Percentiles rank a stretch among this genome's conserved stretches.
phyloP scores from a whole-genome alignment of 2,329 filamentous ascomycete genomes.

The Lecanosticta acicola region DNA sequence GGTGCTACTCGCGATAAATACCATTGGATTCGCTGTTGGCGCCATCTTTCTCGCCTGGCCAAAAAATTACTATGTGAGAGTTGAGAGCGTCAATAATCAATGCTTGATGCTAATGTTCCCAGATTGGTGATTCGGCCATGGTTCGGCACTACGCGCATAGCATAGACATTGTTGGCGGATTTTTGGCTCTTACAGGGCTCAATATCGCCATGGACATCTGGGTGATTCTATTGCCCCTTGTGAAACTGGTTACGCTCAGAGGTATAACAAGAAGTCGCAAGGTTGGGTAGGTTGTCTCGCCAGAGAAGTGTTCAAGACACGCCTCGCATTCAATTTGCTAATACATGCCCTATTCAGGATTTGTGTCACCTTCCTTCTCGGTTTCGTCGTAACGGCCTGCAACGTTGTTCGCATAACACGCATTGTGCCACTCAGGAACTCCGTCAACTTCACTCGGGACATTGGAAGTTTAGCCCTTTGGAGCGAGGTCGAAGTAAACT shows the following conservation, averaged over 20 bases:
- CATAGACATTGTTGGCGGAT: conserved; percentile 5
- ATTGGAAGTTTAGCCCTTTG: conserved; percentile 10
- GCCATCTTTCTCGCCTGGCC: conserved; percentile 8
- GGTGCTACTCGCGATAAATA: neutral
- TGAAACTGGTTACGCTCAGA: conserved; percentile 9
- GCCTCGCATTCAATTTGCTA: no score
- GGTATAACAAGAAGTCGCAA: conserved; percentile 5
- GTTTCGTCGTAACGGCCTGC: conserved; percentile 12
- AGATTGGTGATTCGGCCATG: conserved; percentile 8
- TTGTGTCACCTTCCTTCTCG: conserved; percentile 10
- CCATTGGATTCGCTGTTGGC: conserved; percentile 5
- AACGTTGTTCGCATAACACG: conserved; percentile 11
- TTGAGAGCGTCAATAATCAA: no score
- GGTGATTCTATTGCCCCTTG: conserved; percentile 13
- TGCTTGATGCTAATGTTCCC: no score
- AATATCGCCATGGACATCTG: conserved; percentile 12
- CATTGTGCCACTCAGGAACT: conserved; percentile 10
- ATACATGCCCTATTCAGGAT: conserved; percentile 10
- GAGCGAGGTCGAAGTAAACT: conserved; percentile 10
- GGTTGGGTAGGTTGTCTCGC: neutral
- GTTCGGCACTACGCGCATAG: conserved; percentile 3
- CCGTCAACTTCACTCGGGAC: conserved; percentile 12
- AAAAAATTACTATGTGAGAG: conserved; percentile 7
- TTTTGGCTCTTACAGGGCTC: conserved; percentile 6
- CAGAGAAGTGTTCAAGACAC: no score